Base-by-base conservation (phyloP, 2,329 filamentous ascomycete species). In the Aspergillus proliferans region DNA sequence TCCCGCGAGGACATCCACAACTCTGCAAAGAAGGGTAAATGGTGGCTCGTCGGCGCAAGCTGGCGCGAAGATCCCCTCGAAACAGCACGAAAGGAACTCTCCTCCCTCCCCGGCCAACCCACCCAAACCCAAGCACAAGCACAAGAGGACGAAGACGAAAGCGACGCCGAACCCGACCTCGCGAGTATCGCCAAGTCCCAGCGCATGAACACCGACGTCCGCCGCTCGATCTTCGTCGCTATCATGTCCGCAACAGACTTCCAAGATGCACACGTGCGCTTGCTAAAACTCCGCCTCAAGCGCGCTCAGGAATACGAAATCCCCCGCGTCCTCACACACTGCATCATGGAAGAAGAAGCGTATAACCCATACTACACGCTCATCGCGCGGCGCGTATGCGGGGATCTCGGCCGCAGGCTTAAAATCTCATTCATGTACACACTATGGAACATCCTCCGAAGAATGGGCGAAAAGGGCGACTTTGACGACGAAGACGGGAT, bases 1-100 rank as follows among this genome's bases (percentile, higher is more conserved):
- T 84, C 87, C 9, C 77, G 96, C 3, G 77, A 80, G 34, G 93
- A 98, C 61, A 88, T 98, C 46, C 83, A 83, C 54, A 82, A 91
- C 53, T 85, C 86, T 0, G 87, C 92, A 38, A 92, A 87, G 64
- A 87, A 85, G 64, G 93, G 93, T 1, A 96, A 95, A 73, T 98
- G 93, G 93, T 98, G 93, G 93, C 81, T 97, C 18, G 88, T 97
- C 4, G 93, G 93, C 46, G 92, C 93, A n/a, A 95, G 90, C 68
- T 96, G 92, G 82, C 76, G 74, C 38, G 69, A 73, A 49, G 65
- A 72, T 40, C 65, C 67, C 15, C 64, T 74, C 1, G 61, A 67
- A 12, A 58, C 62, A 26, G 66, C 66, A 4, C 61, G 64, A 15
- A 59, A 66, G 47, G 66, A 70, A 47, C 52, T 70, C 15, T 54